phyloP scores from a whole-genome alignment of 345 rosid genomes.

The Gossypium bickii region DNA sequence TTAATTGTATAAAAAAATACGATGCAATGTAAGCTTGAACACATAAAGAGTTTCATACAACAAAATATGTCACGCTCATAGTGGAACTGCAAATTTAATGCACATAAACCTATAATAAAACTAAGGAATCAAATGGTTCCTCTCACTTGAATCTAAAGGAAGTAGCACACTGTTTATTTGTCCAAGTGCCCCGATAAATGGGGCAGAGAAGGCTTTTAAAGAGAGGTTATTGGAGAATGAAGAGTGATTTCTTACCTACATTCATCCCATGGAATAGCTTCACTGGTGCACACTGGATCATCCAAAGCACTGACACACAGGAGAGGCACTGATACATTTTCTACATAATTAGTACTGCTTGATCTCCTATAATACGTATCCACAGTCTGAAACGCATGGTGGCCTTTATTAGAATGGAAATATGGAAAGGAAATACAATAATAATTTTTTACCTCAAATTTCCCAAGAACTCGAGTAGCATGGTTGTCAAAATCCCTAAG shows the following conservation, averaged over 20 bases:
- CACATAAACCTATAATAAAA: not conserved
- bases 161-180: no score
- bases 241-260: constrained; percentile 51
- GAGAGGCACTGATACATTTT: constrained; percentile 64
- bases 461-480: constrained; percentile 74
- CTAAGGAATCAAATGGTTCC: not conserved
- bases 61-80: not conserved
- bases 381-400: constrained; percentile 52
- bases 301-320: constrained; percentile 84
- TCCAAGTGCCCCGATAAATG: not conserved
- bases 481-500: constrained; percentile 73
- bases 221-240: not conserved
- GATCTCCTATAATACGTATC: constrained; percentile 78
- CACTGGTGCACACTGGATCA: constrained; percentile 85
- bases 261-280: constrained; percentile 97
- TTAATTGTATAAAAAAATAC: not conserved
- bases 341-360: constrained; percentile 63
- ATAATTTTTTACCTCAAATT: constrained; percentile 59
- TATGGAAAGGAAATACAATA: constrained; percentile 1
- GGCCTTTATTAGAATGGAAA: not conserved
- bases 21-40: not conserved
- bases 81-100: not conserved
- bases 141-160: not conserved
- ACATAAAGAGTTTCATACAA: not conserved
- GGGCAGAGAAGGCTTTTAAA: not conserved